phyloP scores from a whole-genome alignment of 2,329 filamentous ascomycete species.

The Teratosphaeria nubilosa region DNA sequence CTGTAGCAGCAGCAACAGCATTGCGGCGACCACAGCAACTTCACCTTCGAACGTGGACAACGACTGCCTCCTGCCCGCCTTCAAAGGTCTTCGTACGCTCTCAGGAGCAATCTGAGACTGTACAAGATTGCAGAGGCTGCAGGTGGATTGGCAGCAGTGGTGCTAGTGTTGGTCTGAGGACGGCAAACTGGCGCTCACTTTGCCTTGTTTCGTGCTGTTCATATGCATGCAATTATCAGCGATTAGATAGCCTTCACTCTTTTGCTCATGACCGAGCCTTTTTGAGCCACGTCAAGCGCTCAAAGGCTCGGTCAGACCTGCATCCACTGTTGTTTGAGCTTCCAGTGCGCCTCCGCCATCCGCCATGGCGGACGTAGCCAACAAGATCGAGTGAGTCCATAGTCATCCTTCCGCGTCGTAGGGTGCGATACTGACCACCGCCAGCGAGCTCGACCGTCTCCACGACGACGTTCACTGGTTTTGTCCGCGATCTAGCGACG shows the following conservation, averaged over 20 bases:
- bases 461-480: slow-evolving; percentile 36
- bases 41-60: not conserved
- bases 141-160: not conserved
- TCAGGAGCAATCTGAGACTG: not conserved
- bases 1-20: not conserved
- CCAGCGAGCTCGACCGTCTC: slow-evolving; percentile 11
- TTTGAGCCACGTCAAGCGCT: slow-evolving; percentile 4
- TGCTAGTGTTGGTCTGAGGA: not conserved
- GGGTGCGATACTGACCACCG: not conserved
- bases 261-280: slow-evolving; percentile 1
- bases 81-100: not conserved
- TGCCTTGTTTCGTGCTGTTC: not conserved
- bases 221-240: not conserved
- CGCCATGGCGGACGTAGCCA: slow-evolving; percentile 12
- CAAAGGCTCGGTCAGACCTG: slow-evolving; percentile 3
- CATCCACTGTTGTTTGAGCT: not conserved
- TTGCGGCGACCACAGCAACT: not conserved
- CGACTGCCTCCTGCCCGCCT: not conserved
- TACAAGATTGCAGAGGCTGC: not conserved
- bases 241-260: not conserved
- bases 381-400: slow-evolving; percentile 9
- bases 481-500: slow-evolving; percentile 34
- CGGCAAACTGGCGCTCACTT: not conserved
- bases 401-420: not conserved
- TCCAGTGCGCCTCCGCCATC: not conserved